Percentiles rank a stretch among this genome's conserved stretches.
These are phyloP conservation scores for Fagopyrum esculentum DNA, from an alignment of 148 eudicot genomes.

Conservation along the genomic window DNA sequence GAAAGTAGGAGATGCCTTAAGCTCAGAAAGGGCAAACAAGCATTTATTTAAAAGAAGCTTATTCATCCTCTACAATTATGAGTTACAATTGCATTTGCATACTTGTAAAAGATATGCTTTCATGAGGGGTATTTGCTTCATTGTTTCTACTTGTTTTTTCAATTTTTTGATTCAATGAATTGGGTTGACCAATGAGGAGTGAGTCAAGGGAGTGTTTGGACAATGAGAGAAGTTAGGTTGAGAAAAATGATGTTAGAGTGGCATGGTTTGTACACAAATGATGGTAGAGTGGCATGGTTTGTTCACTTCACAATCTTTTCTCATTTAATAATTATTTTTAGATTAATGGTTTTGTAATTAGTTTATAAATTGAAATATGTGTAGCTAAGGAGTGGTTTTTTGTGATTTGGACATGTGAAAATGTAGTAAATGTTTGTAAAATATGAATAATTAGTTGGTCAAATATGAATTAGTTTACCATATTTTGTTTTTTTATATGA, in stretches of 20 bases:
- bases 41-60: background rate
- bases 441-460: no score
- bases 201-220: background rate
- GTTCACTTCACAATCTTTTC: background rate
- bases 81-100: background rate
- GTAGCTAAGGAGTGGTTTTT: no score
- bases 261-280: background rate
- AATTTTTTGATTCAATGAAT: background rate
- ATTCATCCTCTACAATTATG: background rate
- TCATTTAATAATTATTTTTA: no score
- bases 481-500: no score
- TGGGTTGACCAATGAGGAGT: background rate
- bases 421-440: no score
- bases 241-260: background rate
- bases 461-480: no score
- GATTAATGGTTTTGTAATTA: no score
- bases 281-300: background rate
- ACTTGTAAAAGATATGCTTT: background rate
- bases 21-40: background rate
- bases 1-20: background rate
- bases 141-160: background rate
- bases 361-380: no score
- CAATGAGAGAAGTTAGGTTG: no score
- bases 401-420: no score
- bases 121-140: background rate